phyloP scores from a whole-genome alignment of 208 protist species.

The Porcisia hertigi region DNA sequence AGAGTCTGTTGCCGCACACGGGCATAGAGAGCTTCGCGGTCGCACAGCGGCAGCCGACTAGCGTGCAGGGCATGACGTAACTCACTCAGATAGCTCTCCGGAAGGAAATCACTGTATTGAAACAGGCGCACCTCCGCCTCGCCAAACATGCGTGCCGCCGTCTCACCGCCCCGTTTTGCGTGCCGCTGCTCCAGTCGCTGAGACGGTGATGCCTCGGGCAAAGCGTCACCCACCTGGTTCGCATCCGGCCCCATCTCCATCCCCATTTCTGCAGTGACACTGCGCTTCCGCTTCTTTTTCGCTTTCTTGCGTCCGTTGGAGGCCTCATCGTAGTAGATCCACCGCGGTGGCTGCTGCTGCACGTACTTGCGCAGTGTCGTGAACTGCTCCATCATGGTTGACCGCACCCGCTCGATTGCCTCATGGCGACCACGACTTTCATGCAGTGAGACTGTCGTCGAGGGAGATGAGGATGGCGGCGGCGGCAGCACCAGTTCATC shows the following conservation, averaged over 20 bases:
- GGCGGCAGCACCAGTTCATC: constrained; percentile 57
- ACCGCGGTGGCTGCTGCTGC: constrained; percentile 39
- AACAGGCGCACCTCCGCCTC: constrained; percentile 48
- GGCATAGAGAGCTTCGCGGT: constrained; percentile 60
- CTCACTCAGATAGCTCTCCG: constrained; percentile 21
- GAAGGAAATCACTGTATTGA: constrained; percentile 62
- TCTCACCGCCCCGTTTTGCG: neutral
- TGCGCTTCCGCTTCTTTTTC: neutral
- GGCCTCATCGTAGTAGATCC: constrained; percentile 26
- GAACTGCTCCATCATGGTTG: constrained; percentile 47
- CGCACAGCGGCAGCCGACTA: constrained; percentile 43
- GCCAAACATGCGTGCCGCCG: constrained; percentile 35
- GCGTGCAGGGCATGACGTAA: constrained; percentile 50
- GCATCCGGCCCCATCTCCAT: neutral
- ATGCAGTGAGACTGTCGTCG: neutral
- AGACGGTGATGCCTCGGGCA: neutral
- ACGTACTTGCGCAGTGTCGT: constrained; percentile 33
- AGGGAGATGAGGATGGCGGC: neutral
- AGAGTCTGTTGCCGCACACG: constrained; percentile 51
- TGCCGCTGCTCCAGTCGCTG: constrained; percentile 23
- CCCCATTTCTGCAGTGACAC: neutral
- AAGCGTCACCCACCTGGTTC: neutral
- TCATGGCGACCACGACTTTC: neutral
- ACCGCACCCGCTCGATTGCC: constrained; percentile 23
- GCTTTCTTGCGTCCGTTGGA: constrained; percentile 1